Base-by-base conservation (phyloP, 2,329 filamentous ascomycete species). In the Sporothrix brasiliensis region DNA sequence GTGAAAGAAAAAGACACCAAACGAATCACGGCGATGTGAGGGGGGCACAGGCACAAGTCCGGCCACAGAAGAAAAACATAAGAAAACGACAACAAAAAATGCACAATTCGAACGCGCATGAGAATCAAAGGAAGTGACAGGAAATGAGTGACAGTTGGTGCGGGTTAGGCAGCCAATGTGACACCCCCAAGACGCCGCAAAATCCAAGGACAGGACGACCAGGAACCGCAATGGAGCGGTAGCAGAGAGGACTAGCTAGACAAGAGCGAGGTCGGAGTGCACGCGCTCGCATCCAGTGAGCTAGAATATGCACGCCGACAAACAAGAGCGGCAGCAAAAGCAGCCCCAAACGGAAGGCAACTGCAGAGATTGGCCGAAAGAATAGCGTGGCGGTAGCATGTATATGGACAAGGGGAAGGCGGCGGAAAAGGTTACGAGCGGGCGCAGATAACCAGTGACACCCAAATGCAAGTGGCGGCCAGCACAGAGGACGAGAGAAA, bases 261-360 rank as follows among this genome's bases (percentile, higher is more conserved):
- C 41, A 16, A 63, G 21, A 19, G 39, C 56, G 56, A 24, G 44
- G 34, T 44, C 34, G 4, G 56, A 24, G 39, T 5, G 39, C 30
- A 63, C 39, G 39, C 58, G 58, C 21, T n/a, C 24, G 39, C 11
- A 24, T 44, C n/a, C 56, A 24, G 41, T 60, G 56, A 19, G 30
- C 30, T n/a, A n/a, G 34, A 21, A 34, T 19, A 41, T 60, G 56
- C 21, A 19, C 56, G 41, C 27, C 56, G 41, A 39, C 27, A 14
- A 44, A n/a, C 27, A 11, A 47, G n/a, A 19, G 41, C 21, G 21
- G 53, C 21, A 68, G 21, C 52, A 16, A 54, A 44, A 63, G 1
- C 34, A 63, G 58, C 47, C n/a, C 58, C 39, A 63, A 14, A 47
- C 58, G 24, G 21, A 63, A 34, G 34, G 34, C 34, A 39, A 63